Percentiles rank a stretch among this genome's conserved stretches.
These are phyloP conservation scores for Peziza echinospora DNA, from an alignment of 495 filamentous ascomycete genomes.

Conservation along the genomic window DNA sequence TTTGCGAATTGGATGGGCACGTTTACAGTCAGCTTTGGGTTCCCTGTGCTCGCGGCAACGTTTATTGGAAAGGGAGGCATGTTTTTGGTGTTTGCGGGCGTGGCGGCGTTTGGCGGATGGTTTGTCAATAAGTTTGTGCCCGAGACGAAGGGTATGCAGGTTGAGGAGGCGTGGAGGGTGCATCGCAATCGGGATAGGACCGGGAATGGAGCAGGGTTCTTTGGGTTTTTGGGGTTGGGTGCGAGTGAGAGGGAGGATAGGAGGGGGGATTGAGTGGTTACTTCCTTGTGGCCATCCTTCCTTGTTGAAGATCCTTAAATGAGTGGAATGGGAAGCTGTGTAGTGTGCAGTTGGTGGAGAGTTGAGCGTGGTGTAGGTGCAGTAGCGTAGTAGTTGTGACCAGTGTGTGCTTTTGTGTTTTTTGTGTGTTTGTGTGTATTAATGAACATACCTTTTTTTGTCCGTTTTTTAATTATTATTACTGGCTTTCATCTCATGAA, in stretches of 20 bases:
- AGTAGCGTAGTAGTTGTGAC: no score
- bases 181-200: not conserved
- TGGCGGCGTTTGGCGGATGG: not conserved
- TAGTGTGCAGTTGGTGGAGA: no score
- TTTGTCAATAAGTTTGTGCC: slow-evolving; percentile 1
- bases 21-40: slow-evolving; percentile 39
- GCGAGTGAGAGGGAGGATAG: not conserved
- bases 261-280: not conserved
- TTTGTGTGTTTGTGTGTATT: no score
- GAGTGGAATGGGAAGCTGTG: no score
- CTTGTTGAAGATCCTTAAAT: no score
- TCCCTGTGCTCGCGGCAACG: slow-evolving; percentile 10
- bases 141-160: not conserved
- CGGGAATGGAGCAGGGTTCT: not conserved
- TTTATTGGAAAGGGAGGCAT: slow-evolving; percentile 5
- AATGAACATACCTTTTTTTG: no score
- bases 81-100: slow-evolving; percentile 4
- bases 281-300: no score
- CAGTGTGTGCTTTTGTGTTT: no score
- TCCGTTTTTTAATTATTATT: no score
- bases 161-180: not conserved
- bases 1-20: slow-evolving; percentile 81
- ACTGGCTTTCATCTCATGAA: no score
- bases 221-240: not conserved
- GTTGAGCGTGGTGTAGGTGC: no score